Base-by-base conservation (phyloP, 352 stramenopile genomes). In the Phytophthora fragariaefolia region DNA sequence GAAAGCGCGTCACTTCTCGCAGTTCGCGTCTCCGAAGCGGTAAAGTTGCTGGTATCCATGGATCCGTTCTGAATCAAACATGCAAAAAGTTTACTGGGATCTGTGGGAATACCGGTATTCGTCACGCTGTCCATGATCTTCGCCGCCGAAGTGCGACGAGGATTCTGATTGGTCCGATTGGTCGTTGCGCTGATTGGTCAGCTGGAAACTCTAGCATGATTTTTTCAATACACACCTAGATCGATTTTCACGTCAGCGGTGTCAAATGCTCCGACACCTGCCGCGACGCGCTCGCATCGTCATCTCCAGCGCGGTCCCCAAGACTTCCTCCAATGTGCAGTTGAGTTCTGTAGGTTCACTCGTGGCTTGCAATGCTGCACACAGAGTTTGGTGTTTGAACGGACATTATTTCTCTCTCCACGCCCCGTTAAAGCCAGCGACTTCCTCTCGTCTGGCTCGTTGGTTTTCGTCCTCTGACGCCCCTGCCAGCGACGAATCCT, bases 1-100 rank as follows among this genome's bases (percentile, higher is more conserved):
- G 28, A 77, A 87, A n/a, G 49, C 76, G 12, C 24, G 32, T 26
- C 67, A 69, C 13, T 80, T 79, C 17, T 43, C 57, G 7, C 54
- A 28, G 20, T 85, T 90, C 43, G 65, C 64, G 12, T 89, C 81
- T 2, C 68, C 69, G 5, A 91, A 89, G 66, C 66, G 76, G 24
- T 89, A 15, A n/a, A n/a, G n/a, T n/a, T n/a, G n/a, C n/a, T n/a
- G n/a, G n/a, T n/a, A n/a, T n/a, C n/a, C n/a, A n/a, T n/a, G n/a
- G n/a, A n/a, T n/a, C n/a, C n/a, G n/a, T n/a, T n/a, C n/a, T n/a
- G n/a, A n/a, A n/a, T n/a, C n/a, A n/a, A n/a, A n/a, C n/a, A n/a
- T n/a, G n/a, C 38, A 46, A 65, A 77, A 46, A 54, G 43, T 32
- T n/a, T n/a, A n/a, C n/a, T n/a, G n/a, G n/a, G n/a, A n/a, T n/a